phyloP scores from a whole-genome alignment of 208 protist genomes.

The Angomonas ambiguus region DNA sequence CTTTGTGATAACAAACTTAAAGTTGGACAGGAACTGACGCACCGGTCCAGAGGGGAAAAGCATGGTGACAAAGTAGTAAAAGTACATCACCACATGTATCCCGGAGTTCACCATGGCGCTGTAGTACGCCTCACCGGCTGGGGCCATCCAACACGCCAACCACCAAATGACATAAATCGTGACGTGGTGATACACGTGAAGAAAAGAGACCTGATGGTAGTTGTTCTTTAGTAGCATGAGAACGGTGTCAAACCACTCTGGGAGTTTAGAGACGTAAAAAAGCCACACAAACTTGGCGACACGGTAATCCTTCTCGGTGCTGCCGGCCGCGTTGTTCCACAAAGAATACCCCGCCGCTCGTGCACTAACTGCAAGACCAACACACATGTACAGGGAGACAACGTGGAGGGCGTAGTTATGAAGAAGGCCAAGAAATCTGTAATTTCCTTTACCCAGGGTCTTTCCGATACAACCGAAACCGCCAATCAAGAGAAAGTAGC shows the following conservation, averaged over 20 bases:
- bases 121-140: constrained; percentile 77
- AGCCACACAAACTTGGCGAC: constrained; percentile 70
- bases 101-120: constrained; percentile 74
- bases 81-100: constrained; percentile 83
- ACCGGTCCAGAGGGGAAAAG: constrained; percentile 46
- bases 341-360: constrained; percentile 57
- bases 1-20: constrained; percentile 81
- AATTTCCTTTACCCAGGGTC: constrained; percentile 47
- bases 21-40: constrained; percentile 49
- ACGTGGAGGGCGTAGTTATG: constrained; percentile 69
- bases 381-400: constrained; percentile 70
- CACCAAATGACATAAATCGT: constrained; percentile 76
- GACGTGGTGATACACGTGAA: constrained; percentile 82
- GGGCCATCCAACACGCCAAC: constrained; percentile 36
- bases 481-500: constrained; percentile 39
- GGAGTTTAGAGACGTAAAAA: constrained; percentile 76
- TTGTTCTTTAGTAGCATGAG: constrained; percentile 76
- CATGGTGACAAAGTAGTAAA: constrained; percentile 75
- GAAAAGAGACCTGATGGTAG: constrained; percentile 70
- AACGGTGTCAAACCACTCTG: constrained; percentile 75
- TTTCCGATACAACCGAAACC: constrained; percentile 26
- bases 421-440: constrained; percentile 35
- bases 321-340: constrained; percentile 64
- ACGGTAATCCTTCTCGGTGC: constrained; percentile 35
- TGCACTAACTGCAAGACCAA: constrained; percentile 52